Evolutionary conservation across 2,329 filamentous ascomycete species (phyloP), one percentile per base, ranked within the genome.

Genomic region (Hypoxylon sp.): DNA sequence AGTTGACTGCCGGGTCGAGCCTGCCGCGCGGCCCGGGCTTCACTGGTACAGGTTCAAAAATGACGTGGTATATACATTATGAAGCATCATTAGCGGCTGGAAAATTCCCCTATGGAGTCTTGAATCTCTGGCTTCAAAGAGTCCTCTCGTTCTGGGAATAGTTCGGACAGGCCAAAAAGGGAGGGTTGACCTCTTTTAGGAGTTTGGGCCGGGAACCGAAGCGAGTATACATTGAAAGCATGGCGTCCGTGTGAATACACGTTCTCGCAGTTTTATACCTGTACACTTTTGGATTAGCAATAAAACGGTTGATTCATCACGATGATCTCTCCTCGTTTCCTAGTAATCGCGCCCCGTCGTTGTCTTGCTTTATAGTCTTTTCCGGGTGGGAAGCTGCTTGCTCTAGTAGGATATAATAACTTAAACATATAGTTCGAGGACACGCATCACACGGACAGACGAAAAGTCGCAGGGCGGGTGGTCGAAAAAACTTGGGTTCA

Each of bases 1-100:
- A 49, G 2, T 36, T 12, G 8, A 44, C 30, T 26, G 4, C 12
- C 42, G 20, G 28, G 12, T 22, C 46, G 12, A 28, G 1, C 32
- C n/a, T 2, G 18, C 16, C 2, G 16, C 12, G 24, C n/a, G 32
- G 18, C 11, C 20, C 18, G 20, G 18, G 14, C n/a, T 36, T 46
- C 9, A 18, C 26, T 33, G 20, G 38, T 3, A 20, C 24, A 16
- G 24, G 36, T 7, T 14, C 18, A n/a, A 4, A 54, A 42, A 49
- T 22, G 49, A 50, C 16, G 11, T 44, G 16, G 33, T 20, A 46
- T 32, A 67, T 42, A 54, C 24, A 33, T 56, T 63, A 44, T 32
- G 40, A 46, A 49, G 38, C 45, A 67, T 59, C 32, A 32, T 49
- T 62, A 59, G 26, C 24, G 24, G 42, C 14, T 14, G 11, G 16